Conservation (phyloP, 2,329 filamentous ascomycete genomes). For the Botryotinia globosa region DNA sequence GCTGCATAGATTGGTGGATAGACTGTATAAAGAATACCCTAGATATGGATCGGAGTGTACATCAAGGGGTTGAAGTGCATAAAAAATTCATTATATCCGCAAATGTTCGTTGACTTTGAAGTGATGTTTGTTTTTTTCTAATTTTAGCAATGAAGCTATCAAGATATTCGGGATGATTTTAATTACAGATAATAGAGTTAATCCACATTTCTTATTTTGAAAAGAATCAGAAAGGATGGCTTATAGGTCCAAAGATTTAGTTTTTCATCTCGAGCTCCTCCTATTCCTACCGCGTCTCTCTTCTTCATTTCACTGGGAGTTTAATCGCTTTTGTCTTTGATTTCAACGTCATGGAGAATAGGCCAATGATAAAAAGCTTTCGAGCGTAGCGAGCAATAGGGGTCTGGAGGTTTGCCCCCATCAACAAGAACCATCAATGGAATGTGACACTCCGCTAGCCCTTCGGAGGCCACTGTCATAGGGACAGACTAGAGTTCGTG, state of each 20-base stretch:
- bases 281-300: neutral
- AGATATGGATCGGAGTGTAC: slow-evolving; percentile 30
- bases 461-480: neutral
- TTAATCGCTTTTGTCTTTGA: neutral
- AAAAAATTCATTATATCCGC: slow-evolving; percentile 24
- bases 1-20: slow-evolving; percentile 31
- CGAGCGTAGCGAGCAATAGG: neutral
- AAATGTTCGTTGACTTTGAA: neutral
- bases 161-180: neutral
- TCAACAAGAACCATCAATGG: neutral
- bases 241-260: neutral
- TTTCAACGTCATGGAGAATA: neutral
- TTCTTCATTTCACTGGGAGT: neutral
- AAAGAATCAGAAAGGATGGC: neutral
- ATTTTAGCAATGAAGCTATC: neutral
- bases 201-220: no score
- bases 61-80: slow-evolving; percentile 31
- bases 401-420: neutral
- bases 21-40: slow-evolving; percentile 33
- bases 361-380: neutral
- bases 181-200: neutral
- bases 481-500: neutral
- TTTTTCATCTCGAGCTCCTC: neutral
- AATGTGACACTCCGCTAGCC: neutral
- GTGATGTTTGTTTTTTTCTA: neutral